phyloP scores from a whole-genome alignment of 2,329 filamentous ascomycete species.

The Chaetomiaceae sp. region DNA sequence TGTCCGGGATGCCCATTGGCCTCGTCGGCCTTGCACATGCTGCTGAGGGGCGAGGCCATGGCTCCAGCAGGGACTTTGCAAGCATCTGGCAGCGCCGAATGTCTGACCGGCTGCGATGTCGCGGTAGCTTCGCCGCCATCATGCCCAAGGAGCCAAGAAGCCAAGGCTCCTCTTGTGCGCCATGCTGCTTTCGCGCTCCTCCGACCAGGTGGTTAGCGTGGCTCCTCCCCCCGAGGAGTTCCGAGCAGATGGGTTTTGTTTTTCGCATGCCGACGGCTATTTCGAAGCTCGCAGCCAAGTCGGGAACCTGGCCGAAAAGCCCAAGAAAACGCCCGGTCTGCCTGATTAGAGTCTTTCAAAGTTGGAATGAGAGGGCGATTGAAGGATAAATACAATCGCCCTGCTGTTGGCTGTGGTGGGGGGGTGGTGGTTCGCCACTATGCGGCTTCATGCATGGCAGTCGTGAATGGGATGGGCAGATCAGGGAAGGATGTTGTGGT shows the following conservation, averaged over 20 bases:
- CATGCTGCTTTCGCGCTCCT: constrained; percentile 7
- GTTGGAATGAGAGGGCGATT: not conserved
- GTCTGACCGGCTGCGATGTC: constrained; percentile 2
- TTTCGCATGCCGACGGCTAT: constrained; percentile 7
- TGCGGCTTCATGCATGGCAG: constrained; percentile 9
- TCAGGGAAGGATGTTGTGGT: no score
- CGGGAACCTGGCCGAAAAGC: not conserved
- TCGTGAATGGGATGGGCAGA: no score
- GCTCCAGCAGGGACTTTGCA: no score
- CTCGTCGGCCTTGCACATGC: constrained; percentile 1
- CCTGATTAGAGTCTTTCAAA: not conserved
- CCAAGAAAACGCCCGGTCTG: not conserved
- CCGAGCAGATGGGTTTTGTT: no score
- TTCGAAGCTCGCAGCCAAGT: constrained; percentile 7
- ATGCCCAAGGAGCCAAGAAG: no score
- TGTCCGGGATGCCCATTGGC: constrained; percentile 8
- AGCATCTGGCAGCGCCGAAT: not conserved
- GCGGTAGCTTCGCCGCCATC: not conserved
- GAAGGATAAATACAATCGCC: not conserved
- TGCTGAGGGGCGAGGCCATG: constrained; percentile 3
- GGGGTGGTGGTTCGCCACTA: not conserved
- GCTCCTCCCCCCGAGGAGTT: no score
- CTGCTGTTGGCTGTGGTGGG: not conserved
- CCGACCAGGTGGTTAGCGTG: not conserved
- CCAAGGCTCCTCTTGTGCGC: no score